phyloP scores from a whole-genome alignment of 495 filamentous ascomycete species.

The Xylaria acuta region DNA sequence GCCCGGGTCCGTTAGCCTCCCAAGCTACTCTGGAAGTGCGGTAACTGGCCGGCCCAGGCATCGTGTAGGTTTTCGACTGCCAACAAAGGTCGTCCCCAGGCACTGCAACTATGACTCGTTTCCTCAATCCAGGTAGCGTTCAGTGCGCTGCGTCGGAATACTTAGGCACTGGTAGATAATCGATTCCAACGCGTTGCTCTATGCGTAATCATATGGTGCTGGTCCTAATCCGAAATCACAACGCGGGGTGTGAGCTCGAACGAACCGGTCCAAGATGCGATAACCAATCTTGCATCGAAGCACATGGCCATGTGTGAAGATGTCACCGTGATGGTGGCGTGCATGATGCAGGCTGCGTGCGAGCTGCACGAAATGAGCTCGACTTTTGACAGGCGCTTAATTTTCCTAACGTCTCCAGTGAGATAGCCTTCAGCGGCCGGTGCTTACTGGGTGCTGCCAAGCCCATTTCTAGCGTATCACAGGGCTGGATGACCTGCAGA shows the following conservation, averaged over 20 bases:
- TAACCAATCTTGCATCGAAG: constrained; percentile 10
- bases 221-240: background rate
- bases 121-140: background rate
- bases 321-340: constrained; percentile 21
- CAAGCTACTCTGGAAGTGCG: background rate
- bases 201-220: too few species aligned
- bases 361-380: constrained; percentile 11
- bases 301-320: background rate
- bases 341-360: constrained; percentile 22
- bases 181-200: background rate
- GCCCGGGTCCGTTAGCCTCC: background rate
- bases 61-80: background rate
- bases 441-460: constrained; percentile 13
- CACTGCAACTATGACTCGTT: background rate
- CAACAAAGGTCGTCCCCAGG: background rate
- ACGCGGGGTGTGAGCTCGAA: background rate
- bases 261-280: background rate
- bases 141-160: background rate
- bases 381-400: constrained; percentile 20
- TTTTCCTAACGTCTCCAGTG: background rate
- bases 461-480: constrained; percentile 6
- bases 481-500: background rate
- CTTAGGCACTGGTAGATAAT: background rate
- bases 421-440: background rate
- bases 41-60: background rate